Base-by-base conservation (phyloP, 208 protist species). In the Acanthamoeba sp. region DNA sequence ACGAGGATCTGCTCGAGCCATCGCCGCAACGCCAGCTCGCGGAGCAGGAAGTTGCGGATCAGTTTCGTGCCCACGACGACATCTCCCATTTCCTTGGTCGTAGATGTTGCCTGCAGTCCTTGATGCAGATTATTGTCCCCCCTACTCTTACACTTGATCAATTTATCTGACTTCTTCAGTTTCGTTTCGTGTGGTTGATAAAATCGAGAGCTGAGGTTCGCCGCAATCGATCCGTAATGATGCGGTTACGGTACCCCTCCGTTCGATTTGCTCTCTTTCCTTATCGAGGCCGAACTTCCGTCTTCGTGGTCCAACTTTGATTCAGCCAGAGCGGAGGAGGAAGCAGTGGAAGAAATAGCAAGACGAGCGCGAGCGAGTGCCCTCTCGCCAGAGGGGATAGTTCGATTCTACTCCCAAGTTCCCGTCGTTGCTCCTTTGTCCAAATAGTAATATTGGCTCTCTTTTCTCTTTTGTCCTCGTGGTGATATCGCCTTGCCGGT, bases 61-160 rank as follows among this genome's bases (percentile, higher is more conserved):
- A 80, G 34, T 34, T 80, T 80, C 69, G 69, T 80, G 20, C 69
- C 69, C 69, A 80, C 69, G 7, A 80, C 69, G 69, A 80, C 38
- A 45, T 80, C 69, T n/a, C 38, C 69, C 69, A 80, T 80, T 80
- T 80, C 59, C n/a, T 66, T 66, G 27, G 59, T 66, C 59, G 22
- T 29, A 32, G 27, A 20, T n/a, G 59, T 20, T 9, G 22, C 59
- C 48, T 16, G 48, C n/a, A n/a, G n/a, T 57, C 52, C 52, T 57
- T 57, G 52, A 16, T 57, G 20, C 52, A 27, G 52, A 16, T 57
- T 16, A 57, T 57, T 27, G 20, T 57, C 52, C 52, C 20, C 52
- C 52, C 52, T 57, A 57, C 52, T 57, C 52, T 57, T 57, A 57
- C 52, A 57, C 52, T 57, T 57, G 5, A 57, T 22, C 52, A 27